These are phyloP conservation scores for Penicillium ochrochloron DNA, from an alignment of 495 filamentous ascomycete genomes.

Conservation along the genomic window DNA sequence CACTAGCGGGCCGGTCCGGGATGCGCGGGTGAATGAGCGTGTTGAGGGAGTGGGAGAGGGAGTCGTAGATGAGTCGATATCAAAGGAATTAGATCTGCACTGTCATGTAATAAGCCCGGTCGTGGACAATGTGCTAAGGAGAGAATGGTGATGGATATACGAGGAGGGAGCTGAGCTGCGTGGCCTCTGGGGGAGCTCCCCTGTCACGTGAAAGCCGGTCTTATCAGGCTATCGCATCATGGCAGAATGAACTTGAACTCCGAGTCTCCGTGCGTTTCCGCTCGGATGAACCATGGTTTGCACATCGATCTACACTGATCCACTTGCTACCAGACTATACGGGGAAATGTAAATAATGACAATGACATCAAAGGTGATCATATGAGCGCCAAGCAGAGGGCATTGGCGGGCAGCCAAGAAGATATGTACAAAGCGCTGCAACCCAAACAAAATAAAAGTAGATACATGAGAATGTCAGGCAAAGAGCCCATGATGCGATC, in stretches of 20 bases:
- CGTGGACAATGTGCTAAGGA: conserved; percentile 12
- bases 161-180: conserved; percentile 37
- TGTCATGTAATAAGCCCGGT: background rate
- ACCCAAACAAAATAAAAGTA: conserved; percentile 10
- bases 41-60: conserved; percentile 8
- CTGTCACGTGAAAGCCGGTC: conserved; percentile 36
- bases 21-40: conserved; percentile 4
- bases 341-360: conserved; percentile 1
- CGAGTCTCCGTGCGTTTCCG: background rate
- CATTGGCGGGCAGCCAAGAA: conserved; percentile 9
- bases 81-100: background rate
- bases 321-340: background rate
- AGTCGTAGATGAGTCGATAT: background rate
- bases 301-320: conserved; percentile 6
- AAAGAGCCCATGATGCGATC: background rate
- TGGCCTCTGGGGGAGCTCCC: conserved; percentile 39
- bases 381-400: background rate
- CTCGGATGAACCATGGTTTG: conserved; percentile 11
- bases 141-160: conserved; percentile 16
- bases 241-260: no score
- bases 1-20: conserved; percentile 28
- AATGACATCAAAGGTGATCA: background rate
- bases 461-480: conserved; percentile 12
- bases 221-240: conserved; percentile 31
- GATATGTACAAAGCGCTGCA: conserved; percentile 30